These are phyloP conservation scores for Phyllosticta citribraziliensis DNA, from an alignment of 2,329 filamentous ascomycete genomes.

Conservation along the genomic window DNA sequence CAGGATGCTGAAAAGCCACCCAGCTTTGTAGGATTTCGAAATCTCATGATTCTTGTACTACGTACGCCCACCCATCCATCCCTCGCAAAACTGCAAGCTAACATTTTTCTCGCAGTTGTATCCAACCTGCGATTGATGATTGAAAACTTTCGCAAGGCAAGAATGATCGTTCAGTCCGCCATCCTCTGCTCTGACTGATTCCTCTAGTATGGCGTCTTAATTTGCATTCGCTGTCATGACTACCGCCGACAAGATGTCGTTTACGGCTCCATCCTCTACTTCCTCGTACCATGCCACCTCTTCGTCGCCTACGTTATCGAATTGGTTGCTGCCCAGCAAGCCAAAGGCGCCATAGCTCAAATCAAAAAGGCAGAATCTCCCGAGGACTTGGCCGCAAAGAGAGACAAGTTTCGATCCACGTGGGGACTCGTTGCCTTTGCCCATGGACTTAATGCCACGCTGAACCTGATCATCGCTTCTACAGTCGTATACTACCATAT, in stretches of 20 bases:
- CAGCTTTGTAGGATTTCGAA: constrained; percentile 88
- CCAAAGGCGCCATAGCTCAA: constrained; percentile 55
- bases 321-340: constrained; percentile 68
- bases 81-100: constrained; percentile 14
- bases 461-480: constrained; percentile 72
- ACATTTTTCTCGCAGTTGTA: constrained; percentile 51
- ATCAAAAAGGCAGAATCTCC: constrained; percentile 35
- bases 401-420: constrained; percentile 56
- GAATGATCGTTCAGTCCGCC: not conserved
- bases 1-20: constrained; percentile 66
- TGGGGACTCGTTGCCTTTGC: constrained; percentile 75
- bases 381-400: constrained; percentile 48
- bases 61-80: constrained; percentile 42
- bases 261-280: constrained; percentile 68
- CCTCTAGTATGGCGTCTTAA: constrained; percentile 78
- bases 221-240: constrained; percentile 84
- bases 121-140: constrained; percentile 91
- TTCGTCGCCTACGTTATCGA: constrained; percentile 88
- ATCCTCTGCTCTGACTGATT: constrained; percentile 12
- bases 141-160: constrained; percentile 89
- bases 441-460: constrained; percentile 73
- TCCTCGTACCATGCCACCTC: constrained; percentile 82
- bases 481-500: constrained; percentile 84
- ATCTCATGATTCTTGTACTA: constrained; percentile 89
- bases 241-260: constrained; percentile 69